phyloP scores from a whole-genome alignment of 176 grass and related monocot genomes.

The Avena insularis region DNA sequence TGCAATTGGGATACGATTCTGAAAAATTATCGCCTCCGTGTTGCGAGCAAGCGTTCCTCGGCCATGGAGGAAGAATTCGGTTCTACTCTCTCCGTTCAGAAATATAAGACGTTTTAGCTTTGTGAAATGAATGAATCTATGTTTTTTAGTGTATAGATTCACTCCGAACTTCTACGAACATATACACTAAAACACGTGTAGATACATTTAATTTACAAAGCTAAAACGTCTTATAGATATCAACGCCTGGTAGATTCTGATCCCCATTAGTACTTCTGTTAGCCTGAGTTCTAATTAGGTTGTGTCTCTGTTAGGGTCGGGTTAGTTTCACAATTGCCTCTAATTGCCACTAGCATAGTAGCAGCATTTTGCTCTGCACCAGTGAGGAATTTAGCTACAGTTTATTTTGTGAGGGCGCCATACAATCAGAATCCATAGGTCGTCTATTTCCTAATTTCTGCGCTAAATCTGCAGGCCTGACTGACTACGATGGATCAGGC shows the following conservation, averaged over 20 bases:
- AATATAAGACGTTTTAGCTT: too few species aligned
- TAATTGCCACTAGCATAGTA: not conserved
- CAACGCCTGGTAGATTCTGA: not conserved
- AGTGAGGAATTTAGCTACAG: not conserved
- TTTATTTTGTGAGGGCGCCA: not conserved
- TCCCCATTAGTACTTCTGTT: not conserved
- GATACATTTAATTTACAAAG: too few species aligned
- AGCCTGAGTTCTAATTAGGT: not conserved
- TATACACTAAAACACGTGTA: too few species aligned
- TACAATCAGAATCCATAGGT: not conserved
- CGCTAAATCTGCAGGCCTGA: slow-evolving; percentile 16
- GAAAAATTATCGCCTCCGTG: not conserved
- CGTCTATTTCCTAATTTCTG: not conserved
- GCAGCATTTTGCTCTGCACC: not conserved
- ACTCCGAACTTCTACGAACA: too few species aligned
- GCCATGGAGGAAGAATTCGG: not conserved
- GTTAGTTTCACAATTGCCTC: not conserved
- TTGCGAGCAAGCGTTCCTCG: not conserved
- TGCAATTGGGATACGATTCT: not conserved
- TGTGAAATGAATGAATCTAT: too few species aligned
- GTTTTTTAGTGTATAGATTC: too few species aligned
- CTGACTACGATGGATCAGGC: slow-evolving; percentile 51
- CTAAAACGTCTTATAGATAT: too few species aligned
- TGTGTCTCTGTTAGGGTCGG: not conserved
- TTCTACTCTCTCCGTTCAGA: too few species aligned